Conservation (phyloP, 2,329 filamentous ascomycete species). For the Alternaria gansuensis region DNA sequence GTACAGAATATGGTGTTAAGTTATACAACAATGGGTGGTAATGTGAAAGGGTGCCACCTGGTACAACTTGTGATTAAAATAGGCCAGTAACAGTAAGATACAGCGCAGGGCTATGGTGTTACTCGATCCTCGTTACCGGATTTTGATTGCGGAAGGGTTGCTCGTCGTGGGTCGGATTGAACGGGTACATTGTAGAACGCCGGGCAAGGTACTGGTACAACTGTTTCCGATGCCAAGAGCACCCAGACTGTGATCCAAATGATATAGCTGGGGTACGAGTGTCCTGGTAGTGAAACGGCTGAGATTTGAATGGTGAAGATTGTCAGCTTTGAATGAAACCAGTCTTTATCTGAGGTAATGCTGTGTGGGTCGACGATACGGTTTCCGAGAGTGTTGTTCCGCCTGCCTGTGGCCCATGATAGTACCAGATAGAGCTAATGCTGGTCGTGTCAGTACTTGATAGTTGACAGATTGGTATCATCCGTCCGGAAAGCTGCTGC, state of each 20-base stretch:
- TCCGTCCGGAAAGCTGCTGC: background rate
- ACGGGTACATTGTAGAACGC: background rate
- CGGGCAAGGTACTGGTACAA: slow-evolving; percentile 1
- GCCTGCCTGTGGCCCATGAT: slow-evolving; percentile 8
- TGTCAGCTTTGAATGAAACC: background rate
- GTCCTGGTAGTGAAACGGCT: slow-evolving; percentile 1
- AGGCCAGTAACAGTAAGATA: background rate
- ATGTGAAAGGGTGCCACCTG: slow-evolving; percentile 1
- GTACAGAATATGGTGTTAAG: background rate
- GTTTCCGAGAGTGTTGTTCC: background rate
- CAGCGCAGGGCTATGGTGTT: background rate
- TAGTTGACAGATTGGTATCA: slow-evolving; percentile 4
- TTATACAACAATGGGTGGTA: background rate
- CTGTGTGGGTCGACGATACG: background rate
- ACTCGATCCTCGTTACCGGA: background rate
- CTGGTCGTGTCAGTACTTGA: slow-evolving; percentile 1
- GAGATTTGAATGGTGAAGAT: background rate
- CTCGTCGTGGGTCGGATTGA: background rate
- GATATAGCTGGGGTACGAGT: background rate
- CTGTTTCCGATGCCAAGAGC: background rate
- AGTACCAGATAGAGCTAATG: background rate
- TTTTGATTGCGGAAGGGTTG: background rate
- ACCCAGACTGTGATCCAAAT: background rate
- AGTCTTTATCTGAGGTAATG: background rate
- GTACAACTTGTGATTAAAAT: background rate